phyloP scores from a whole-genome alignment of 805 yeast species.

The Middelhovenomyces tepae region DNA sequence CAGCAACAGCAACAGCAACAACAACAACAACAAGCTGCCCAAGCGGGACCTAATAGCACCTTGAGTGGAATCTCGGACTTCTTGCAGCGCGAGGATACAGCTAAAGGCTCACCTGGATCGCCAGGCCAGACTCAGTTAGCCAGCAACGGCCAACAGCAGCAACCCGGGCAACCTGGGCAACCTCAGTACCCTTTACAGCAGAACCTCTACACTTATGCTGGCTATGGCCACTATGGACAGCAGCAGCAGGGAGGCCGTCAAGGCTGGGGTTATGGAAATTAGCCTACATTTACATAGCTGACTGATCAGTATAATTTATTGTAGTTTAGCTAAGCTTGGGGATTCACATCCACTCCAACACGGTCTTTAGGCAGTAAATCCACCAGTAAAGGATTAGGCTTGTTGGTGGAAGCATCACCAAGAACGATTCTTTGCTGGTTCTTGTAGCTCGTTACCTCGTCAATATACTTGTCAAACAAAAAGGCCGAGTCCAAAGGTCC shows the following conservation, averaged over 20 bases:
- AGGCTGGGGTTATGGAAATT: conserved; percentile 19
- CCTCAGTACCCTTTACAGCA: conserved; percentile 18
- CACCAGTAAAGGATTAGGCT: conserved; percentile 32
- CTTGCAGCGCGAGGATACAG: conserved; percentile 16
- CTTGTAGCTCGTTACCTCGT: conserved; percentile 50
- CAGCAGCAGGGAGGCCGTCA: conserved; percentile 18
- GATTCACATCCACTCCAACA: conserved; percentile 34
- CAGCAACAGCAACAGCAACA: conserved; percentile 22
- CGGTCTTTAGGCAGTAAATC: conserved; percentile 35
- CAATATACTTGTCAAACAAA: conserved; percentile 84
- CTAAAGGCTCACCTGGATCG: conserved; percentile 12
- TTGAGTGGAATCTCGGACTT: conserved; percentile 17
- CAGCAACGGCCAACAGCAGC: conserved; percentile 14
- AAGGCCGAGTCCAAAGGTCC: conserved; percentile 93
- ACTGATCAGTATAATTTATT: too few species aligned
- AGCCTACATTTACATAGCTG: too few species aligned
- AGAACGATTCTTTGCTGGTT: conserved; percentile 35
- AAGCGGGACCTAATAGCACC: conserved; percentile 6
- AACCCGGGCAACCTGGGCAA: conserved; percentile 18
- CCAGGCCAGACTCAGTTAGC: conserved; percentile 24
- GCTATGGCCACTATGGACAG: conserved; percentile 23
- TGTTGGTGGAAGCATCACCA: conserved; percentile 28
- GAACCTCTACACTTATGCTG: conserved; percentile 20
- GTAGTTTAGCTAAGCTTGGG: conserved; percentile 22
- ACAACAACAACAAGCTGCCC: conserved; percentile 8